These are phyloP conservation scores for Elymus sibiricus DNA, from an alignment of 176 grass and related monocot species.

Conservation along the genomic window DNA sequence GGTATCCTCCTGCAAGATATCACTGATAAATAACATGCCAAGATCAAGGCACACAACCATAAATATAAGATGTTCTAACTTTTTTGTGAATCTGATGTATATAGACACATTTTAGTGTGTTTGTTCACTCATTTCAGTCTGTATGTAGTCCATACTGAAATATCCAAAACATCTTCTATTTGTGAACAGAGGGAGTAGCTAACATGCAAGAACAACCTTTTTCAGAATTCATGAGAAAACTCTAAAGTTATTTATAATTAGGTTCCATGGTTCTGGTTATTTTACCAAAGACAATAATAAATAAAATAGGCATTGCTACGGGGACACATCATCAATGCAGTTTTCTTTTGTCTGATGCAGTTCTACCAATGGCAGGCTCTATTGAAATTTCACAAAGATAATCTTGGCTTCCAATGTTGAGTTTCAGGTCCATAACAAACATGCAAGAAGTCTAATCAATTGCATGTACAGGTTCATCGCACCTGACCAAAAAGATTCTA, in stretches of 20 bases:
- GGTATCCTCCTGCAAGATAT: conserved; percentile 62
- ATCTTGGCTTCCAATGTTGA: neutral
- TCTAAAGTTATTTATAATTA: neutral
- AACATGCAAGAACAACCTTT: conserved; percentile 10
- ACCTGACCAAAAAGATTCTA: neutral
- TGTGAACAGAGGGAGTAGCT: neutral
- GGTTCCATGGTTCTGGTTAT: neutral
- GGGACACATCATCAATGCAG: neutral
- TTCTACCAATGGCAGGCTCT: neutral
- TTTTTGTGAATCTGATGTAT: too few relatives aligned
- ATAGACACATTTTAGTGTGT: too few relatives aligned
- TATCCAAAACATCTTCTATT: too few relatives aligned
- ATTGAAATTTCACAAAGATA: neutral
- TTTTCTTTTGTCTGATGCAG: neutral
- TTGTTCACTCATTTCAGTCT: too few relatives aligned
- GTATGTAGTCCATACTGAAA: too few relatives aligned
- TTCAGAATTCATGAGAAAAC: neutral
- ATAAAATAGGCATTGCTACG: neutral
- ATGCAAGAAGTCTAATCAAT: neutral
- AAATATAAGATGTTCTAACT: too few relatives aligned
- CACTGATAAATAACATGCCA: conserved; percentile 6
- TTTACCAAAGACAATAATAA: neutral
- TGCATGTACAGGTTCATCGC: neutral
- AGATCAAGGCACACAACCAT: neutral
- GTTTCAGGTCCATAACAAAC: neutral